These are phyloP conservation scores for Clitoria ternatea DNA, from an alignment of 306 rosid species.

Conservation along the genomic window DNA sequence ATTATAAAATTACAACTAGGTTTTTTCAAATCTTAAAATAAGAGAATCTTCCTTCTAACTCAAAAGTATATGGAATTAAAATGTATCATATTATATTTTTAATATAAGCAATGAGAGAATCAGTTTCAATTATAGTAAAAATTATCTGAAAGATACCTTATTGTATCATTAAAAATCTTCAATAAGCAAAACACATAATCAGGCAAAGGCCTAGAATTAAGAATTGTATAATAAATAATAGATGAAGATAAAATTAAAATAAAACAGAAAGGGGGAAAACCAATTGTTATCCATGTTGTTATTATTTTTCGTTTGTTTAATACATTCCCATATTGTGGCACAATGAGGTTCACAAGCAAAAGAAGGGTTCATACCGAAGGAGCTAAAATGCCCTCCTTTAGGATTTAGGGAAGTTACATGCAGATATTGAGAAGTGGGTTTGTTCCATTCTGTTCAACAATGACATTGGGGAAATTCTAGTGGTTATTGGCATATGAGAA, in stretches of 20 bases:
- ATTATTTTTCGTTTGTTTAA: not conserved
- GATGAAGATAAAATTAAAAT: not conserved
- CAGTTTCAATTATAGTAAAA: not conserved
- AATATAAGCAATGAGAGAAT: not conserved
- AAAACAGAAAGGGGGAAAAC: not conserved
- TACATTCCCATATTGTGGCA: too few species aligned
- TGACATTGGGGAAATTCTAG: too few species aligned
- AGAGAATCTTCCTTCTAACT: not conserved
- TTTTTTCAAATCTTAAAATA: not conserved
- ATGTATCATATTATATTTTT: not conserved
- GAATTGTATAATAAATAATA: not conserved
- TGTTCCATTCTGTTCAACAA: too few species aligned
- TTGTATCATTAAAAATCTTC: not conserved
- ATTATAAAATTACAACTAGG: constrained; percentile 11
- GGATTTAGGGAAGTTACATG: too few species aligned
- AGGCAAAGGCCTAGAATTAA: not conserved
- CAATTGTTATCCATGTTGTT: not conserved
- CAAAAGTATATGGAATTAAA: not conserved
- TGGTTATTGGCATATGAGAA: too few species aligned
- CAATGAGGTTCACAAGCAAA: too few species aligned
- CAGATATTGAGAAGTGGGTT: too few species aligned
- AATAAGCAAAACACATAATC: not conserved
- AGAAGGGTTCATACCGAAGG: too few species aligned
- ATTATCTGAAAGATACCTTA: not conserved
- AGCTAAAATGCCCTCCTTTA: too few species aligned